Base-by-base conservation (phyloP, 352 stramenopile genomes). In the Globisporangium middletonii region DNA sequence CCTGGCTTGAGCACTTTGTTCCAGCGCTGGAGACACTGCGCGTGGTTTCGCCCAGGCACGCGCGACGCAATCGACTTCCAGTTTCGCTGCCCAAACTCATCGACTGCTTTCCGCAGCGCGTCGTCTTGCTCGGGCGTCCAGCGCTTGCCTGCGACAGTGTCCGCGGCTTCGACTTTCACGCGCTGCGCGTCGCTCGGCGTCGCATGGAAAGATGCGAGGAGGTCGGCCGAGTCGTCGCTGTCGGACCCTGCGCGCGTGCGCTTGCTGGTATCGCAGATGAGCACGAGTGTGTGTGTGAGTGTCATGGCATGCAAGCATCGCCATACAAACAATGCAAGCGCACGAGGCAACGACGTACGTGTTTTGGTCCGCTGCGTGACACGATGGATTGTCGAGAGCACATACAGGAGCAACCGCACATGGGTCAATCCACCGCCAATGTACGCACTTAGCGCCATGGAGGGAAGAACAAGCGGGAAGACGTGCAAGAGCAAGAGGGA, bases 1-100 rank as follows among this genome's bases (percentile, higher is more conserved):
- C 91, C 93, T 2, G 92, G 92, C 62, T 95, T 93, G 23, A 98
- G 72, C 43, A 98, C 83, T 60, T 95, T 94, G 55, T 89, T 89
- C 83, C 83, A 94, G 41, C 82, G 81, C 64, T 94, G 83, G 9
- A 92, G 71, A 61, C 83, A 94, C 65, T 94, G 83, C n/a, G 83
- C 79, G 46, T 92, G 85, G 54, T 90, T 72, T 6, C 83, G 76
- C 13, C 73, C 72, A 5, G 71, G 69, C 8, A 94, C 81, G 13
- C 73, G 71, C 50, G 80, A 69, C 4, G 83, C 82, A 18, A 92
- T 78, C 12, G 75, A 73, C 75, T 84, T 95, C 88, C 88, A 96
- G 68, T 96, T 95, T 13, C 79, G 72, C 48, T 89, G 76, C 5
- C 85, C 86, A 26, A 89, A 77, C 59, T 89, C 78, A 2, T 76